Base-by-base conservation (phyloP, 2,329 filamentous ascomycete genomes). In the Diaporthe citriasiana region DNA sequence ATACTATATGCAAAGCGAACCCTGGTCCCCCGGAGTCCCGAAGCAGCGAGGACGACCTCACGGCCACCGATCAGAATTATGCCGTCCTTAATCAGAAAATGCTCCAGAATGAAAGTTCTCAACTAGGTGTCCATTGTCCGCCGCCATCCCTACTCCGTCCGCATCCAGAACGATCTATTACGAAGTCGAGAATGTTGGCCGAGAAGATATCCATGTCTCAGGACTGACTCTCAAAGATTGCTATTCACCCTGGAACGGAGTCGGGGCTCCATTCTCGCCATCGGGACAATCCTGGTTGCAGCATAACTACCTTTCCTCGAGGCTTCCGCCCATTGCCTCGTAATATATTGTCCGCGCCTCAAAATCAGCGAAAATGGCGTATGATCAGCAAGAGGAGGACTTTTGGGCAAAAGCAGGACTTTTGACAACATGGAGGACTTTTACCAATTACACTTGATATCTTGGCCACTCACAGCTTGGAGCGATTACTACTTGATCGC, bases 1-100 rank as follows among this genome's bases (percentile, higher is more conserved):
- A 66, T 66, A n/a, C n/a, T n/a, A 35, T 66, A 66, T 51, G 10
- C 60, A 66, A 51, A 35, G 45, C 60, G 60, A n/a, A 8, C 42
- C 60, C 30, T 66, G 45, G 30, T 15, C 13, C 19, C 7, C 30
- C 42, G 42, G 42, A 38, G 33, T 10, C 33, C 45, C 33, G 30
- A 51, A 27, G 27, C 27, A 38, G 45, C 10, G 45, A 27, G 22
- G 13, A 25, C 30, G 45, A 51, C 63, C 30, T 51, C 63, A 66
- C 45, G 63, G 45, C 22, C 13, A 8, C 22, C 45, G 45, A 66
- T 22, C 15, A 38, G 42, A 66, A 25, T 66, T 51, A 66, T 66
- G 63, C 63, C 45, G 45, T 66, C 45, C 30, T 51, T 47, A 40
- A 51, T 38, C 4, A 38, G 63, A 40, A 66, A 7, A 19, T 35